phyloP scores from a whole-genome alignment of 2,329 filamentous ascomycete species.

The Raffaelea ambrosiae region DNA sequence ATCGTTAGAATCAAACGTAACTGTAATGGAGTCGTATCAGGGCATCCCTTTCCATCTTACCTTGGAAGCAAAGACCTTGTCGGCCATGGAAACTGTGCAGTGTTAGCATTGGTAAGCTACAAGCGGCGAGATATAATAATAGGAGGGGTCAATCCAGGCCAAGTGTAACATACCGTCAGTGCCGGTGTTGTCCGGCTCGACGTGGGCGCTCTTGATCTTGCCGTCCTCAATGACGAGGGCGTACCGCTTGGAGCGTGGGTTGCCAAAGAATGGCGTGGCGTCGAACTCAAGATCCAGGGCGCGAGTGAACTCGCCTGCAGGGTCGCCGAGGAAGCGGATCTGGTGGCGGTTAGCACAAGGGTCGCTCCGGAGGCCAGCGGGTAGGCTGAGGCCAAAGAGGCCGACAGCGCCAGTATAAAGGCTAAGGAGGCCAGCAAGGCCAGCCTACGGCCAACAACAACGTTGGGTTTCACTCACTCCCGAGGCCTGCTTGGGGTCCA shows the following conservation, averaged over 20 bases:
- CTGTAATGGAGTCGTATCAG: too few relatives aligned
- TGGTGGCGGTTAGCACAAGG: constrained; percentile 23
- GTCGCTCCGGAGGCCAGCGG: too few relatives aligned
- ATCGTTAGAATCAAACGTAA: too few relatives aligned
- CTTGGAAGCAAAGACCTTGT: constrained; percentile 34
- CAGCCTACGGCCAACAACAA: not conserved
- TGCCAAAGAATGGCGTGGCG: constrained; percentile 69
- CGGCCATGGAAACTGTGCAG: constrained; percentile 44
- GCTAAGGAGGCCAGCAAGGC: not conserved
- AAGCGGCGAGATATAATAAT: not conserved
- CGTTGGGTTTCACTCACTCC: constrained; percentile 54
- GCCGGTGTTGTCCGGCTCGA: constrained; percentile 85
- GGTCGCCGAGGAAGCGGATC: constrained; percentile 86
- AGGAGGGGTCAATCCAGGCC: not conserved
- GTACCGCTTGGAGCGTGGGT: constrained; percentile 78
- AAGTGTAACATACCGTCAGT: constrained; percentile 43
- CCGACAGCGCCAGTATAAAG: too few relatives aligned
- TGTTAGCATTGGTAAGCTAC: not conserved
- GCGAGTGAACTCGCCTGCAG: constrained; percentile 70
- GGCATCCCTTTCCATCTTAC: too few relatives aligned
- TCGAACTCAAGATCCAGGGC: constrained; percentile 80
- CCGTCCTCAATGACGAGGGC: constrained; percentile 76
- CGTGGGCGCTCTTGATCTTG: constrained; percentile 69
- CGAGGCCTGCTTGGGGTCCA: constrained; percentile 67
- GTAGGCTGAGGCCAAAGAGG: too few relatives aligned